Conservation (phyloP, 331 rosid genomes). For the Spiraea crenata region DNA sequence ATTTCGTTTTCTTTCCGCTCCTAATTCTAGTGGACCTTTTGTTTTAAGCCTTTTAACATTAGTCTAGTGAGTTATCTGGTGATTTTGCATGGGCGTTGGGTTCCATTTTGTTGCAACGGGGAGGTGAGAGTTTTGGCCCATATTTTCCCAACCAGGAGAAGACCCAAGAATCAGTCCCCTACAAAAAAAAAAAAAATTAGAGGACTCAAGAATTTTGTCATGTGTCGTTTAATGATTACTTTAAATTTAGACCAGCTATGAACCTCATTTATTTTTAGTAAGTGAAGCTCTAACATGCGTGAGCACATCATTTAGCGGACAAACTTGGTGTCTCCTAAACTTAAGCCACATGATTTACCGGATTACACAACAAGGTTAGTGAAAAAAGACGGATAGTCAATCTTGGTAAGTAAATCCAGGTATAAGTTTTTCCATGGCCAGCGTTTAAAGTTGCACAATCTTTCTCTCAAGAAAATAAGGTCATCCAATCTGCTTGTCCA, state of each 20-base stretch:
- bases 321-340: not conserved
- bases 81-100: not conserved
- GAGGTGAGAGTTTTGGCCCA: not conserved
- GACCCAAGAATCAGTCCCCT: too few species aligned
- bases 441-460: slow-evolving; percentile 13
- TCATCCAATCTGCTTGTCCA: slow-evolving; percentile 26
- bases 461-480: not conserved
- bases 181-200: not conserved
- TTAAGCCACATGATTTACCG: not conserved
- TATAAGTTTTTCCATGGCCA: slow-evolving; percentile 21
- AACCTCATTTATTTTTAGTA: too few species aligned
- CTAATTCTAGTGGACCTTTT: too few species aligned
- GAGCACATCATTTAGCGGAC: too few species aligned
- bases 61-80: too few species aligned
- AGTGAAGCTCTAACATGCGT: too few species aligned
- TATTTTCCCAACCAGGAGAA: not conserved
- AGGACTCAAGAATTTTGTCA: too few species aligned
- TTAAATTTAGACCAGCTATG: too few species aligned
- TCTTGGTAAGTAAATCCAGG: not conserved
- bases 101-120: not conserved
- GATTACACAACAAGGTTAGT: not conserved
- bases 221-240: too few species aligned
- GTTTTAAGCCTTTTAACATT: too few species aligned
- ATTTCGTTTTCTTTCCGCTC: not conserved
- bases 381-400: not conserved